Base-by-base conservation (phyloP, 169 alveolate genomes). In the Eimeria tenella region DNA sequence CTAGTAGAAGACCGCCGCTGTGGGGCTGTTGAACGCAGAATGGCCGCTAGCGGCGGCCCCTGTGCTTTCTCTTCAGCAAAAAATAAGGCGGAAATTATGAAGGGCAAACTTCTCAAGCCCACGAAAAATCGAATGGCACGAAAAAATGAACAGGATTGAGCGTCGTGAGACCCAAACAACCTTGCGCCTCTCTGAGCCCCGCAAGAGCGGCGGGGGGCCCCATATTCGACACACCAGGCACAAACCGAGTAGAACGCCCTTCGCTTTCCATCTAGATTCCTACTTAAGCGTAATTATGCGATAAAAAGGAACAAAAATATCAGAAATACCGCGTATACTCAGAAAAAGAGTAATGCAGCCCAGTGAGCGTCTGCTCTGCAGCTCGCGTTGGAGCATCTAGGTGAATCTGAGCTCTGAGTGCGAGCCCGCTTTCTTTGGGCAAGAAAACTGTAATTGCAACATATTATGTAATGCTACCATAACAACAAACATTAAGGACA, bases 181-280 rank as follows among this genome's bases (percentile, higher is more conserved):
- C 25, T 71, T 55, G 56, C 82, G 82, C 82, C 82, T 71, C 82
- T 21, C 55, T 8, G 53, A 71, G 82, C 82, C 82, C 82, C 82
- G 82, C 82, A 71, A 31, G 82, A 71, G 82, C 82, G 82, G 82
- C 25, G 82, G 82, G 82, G 82, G 82, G 82, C 82, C 82, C 82
- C 82, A 71, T 52, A 71, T 31, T 71, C 82, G 58, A 6, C 58
- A 71, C 10, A 71, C 17, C 56, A 71, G 55, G 58, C 25, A 25
- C 82, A 31, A 71, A 31, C 82, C 42, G 42, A 31, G 42, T 31
- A 31, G 42, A 31, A 31, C 2, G 42, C 42, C 42, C 2, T 2
- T 31, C 42, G 42, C 42, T 31, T 31, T 31, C 2, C 42, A 31
- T 31, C 42, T 31, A 31, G 42, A 31, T 31, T 31, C 2, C 42